Conservation (phyloP, 441 rosid genomes). For the Adansonia gregorii region DNA sequence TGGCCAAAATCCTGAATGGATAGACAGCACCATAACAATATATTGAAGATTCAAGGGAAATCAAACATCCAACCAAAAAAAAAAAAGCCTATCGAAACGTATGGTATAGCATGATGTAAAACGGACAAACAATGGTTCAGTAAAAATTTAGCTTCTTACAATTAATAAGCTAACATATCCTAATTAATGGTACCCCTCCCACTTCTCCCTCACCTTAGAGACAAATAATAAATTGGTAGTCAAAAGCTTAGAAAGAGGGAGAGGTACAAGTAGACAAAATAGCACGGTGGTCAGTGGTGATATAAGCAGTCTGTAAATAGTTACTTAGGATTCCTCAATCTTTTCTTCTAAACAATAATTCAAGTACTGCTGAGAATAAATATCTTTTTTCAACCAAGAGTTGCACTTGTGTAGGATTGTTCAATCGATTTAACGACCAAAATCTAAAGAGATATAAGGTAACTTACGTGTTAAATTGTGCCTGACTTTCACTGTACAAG, state of each 20-base stretch:
- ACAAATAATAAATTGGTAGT: background rate
- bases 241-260: background rate
- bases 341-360: background rate
- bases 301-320: background rate
- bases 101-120: background rate
- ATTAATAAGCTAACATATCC: background rate
- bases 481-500: conserved; percentile 77
- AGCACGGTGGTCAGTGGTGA: background rate
- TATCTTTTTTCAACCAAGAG: conserved; percentile 5
- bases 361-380: conserved; percentile 1
- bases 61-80: background rate
- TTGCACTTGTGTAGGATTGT: background rate
- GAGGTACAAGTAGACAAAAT: background rate
- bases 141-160: background rate
- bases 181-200: background rate
- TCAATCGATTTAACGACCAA: conserved; percentile 17
- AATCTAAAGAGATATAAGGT: conserved; percentile 27
- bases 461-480: conserved; percentile 87
- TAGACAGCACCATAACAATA: background rate
- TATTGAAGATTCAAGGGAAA: conserved; percentile 19
- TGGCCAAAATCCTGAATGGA: background rate
- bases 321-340: conserved; percentile 6
- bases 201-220: background rate
- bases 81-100: background rate
- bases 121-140: background rate